Percentiles rank a stretch among this genome's conserved stretches.
Evolutionary conservation across 257 asterid species (phyloP).

Genomic region (Penstemon newberryi): DNA sequence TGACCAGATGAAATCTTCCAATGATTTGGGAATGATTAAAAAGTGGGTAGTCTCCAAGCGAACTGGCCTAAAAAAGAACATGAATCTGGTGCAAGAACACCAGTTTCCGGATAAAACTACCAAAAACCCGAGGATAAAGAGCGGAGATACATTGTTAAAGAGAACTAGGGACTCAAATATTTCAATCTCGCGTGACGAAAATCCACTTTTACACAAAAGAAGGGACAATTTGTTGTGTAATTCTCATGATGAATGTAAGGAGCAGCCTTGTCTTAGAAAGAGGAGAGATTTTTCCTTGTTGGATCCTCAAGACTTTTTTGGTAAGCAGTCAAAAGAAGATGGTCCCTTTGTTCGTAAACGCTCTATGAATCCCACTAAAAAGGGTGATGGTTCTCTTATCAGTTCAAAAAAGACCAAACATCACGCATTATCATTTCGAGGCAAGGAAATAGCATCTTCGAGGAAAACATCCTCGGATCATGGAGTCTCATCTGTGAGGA

Average conservation of each 20-base stretch:
- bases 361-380: slow-evolving; percentile 27
- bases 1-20: slow-evolving; percentile 34
- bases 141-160: slow-evolving; percentile 30
- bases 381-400: slow-evolving; percentile 26
- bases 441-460: slow-evolving; percentile 36
- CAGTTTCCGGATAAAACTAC: slow-evolving; percentile 32
- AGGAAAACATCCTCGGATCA: slow-evolving; percentile 37
- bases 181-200: slow-evolving; percentile 32
- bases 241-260: slow-evolving; percentile 36
- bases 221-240: slow-evolving; percentile 34
- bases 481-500: slow-evolving; percentile 45
- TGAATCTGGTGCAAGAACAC: slow-evolving; percentile 38
- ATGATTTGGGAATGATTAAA: slow-evolving; percentile 53
- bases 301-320: slow-evolving; percentile 30
- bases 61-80: slow-evolving; percentile 53
- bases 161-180: slow-evolving; percentile 36
- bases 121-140: slow-evolving; percentile 33
- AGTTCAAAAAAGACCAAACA: slow-evolving; percentile 32
- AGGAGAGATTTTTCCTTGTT: slow-evolving; percentile 33
- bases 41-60: slow-evolving; percentile 75
- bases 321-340: slow-evolving; percentile 38
- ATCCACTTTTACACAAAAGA: slow-evolving; percentile 38
- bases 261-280: slow-evolving; percentile 41
- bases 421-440: slow-evolving; percentile 33
- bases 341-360: slow-evolving; percentile 25